Evolutionary conservation across 2,329 filamentous ascomycete genomes (phyloP).

Genomic region (Aureobasidium zeae): DNA sequence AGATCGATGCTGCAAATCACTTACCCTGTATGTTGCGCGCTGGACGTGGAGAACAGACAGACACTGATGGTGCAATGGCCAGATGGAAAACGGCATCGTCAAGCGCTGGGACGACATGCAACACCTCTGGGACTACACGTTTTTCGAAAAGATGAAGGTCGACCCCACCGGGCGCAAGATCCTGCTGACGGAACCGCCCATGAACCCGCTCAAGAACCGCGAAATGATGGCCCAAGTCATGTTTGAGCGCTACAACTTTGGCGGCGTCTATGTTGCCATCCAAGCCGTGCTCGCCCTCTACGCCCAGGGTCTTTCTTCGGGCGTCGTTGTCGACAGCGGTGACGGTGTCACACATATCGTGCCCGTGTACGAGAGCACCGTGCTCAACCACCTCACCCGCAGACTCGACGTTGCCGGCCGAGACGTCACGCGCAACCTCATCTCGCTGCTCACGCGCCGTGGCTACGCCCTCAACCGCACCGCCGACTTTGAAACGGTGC

Average conservation of each 20-base stretch:
- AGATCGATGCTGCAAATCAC: conserved; percentile 97
- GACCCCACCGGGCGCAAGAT: conserved; percentile 92
- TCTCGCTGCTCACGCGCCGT: conserved; percentile 82
- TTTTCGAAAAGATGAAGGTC: conserved; percentile 92
- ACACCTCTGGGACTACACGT: conserved; percentile 98
- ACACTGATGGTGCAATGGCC: conserved; percentile 21
- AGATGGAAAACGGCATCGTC: conserved; percentile 99
- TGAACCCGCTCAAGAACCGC: conserved; percentile 94
- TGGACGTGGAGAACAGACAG: too few relatives aligned
- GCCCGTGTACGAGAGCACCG: conserved; percentile 94
- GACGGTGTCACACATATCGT: conserved; percentile 98
- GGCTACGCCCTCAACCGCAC: conserved; percentile 97
- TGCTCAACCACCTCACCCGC: conserved; percentile 91
- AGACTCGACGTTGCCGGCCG: conserved; percentile 91
- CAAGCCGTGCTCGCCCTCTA: conserved; percentile 94
- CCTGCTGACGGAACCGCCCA: conserved; percentile 89
- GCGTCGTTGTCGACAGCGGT: conserved; percentile 97
- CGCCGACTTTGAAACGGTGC: conserved; percentile 96
- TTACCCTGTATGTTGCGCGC: conserved; percentile 58
- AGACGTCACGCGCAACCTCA: conserved; percentile 97
- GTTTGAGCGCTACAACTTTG: conserved; percentile 95
- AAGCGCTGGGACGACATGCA: conserved; percentile 99
- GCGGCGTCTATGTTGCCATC: conserved; percentile 94
- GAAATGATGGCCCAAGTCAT: conserved; percentile 99
- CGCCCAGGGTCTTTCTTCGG: conserved; percentile 73